These are phyloP conservation scores for Mrakia hoshinonis DNA, from an alignment of 768 basidiomycete species.

Conservation along the genomic window DNA sequence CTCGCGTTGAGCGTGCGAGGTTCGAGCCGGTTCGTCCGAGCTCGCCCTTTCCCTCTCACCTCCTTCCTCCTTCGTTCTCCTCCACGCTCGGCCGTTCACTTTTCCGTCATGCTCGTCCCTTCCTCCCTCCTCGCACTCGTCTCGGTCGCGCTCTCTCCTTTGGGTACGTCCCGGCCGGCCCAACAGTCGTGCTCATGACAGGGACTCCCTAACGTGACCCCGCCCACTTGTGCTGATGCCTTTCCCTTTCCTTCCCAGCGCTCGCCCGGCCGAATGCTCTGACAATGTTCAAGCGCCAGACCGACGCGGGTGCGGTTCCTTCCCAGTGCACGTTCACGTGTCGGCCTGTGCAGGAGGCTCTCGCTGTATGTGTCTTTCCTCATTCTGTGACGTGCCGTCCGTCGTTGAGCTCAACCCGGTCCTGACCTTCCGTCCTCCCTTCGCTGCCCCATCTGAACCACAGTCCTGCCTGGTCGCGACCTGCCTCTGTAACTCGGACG, in stretches of 20 bases:
- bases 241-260: not conserved
- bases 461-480: not conserved
- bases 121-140: not conserved
- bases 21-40: not conserved
- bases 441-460: not conserved
- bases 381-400: not conserved
- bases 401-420: not conserved
- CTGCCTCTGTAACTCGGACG: constrained; percentile 8
- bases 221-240: too few species aligned
- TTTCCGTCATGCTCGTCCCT: constrained; percentile 3
- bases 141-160: not conserved
- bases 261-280: constrained; percentile 3
- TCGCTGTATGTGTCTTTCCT: constrained; percentile 1
- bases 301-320: not conserved
- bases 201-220: too few species aligned
- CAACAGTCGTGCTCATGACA: too few species aligned
- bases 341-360: constrained; percentile 1
- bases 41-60: not conserved
- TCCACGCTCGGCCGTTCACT: not conserved
- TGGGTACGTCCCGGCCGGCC: not conserved
- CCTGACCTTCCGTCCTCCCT: not conserved
- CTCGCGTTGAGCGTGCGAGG: not conserved
- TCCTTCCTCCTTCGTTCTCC: not conserved
- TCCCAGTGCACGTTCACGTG: constrained; percentile 11
- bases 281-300: constrained; percentile 16